Conservation (phyloP, 768 basidiomycete genomes). For the Clavaria fumosa region DNA sequence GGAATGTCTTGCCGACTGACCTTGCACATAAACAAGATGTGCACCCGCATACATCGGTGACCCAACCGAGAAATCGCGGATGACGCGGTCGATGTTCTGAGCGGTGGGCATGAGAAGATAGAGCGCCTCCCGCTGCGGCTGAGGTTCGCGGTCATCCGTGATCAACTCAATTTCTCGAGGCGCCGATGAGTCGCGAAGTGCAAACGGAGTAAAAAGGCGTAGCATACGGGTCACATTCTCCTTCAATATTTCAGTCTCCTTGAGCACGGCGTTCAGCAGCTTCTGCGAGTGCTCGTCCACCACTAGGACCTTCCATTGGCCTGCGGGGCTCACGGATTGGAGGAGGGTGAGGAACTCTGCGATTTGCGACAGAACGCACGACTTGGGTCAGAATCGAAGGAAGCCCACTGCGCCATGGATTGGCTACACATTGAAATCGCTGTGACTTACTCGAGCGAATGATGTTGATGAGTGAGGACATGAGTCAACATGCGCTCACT, state of each 20-base stretch:
- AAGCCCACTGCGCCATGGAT: too few species aligned
- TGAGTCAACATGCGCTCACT: too few species aligned
- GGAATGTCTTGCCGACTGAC: conserved; percentile 25
- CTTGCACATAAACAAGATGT: conserved; percentile 89
- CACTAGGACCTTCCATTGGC: conserved; percentile 94
- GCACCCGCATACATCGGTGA: conserved; percentile 66
- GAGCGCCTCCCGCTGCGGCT: conserved; percentile 77
- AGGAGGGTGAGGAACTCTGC: conserved; percentile 80
- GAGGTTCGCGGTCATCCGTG: conserved; percentile 65
- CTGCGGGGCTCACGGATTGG: conserved; percentile 71
- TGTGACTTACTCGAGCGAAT: too few species aligned
- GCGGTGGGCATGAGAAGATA: conserved; percentile 92
- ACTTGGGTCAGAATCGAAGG: too few species aligned
- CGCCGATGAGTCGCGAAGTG: conserved; percentile 8
- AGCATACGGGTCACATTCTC: conserved; percentile 90
- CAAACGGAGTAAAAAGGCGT: conserved; percentile 5
- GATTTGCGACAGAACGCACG: background rate
- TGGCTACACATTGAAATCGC: too few species aligned
- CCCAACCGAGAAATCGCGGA: conserved; percentile 56
- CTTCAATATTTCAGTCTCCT: conserved; percentile 86
- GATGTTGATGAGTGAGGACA: too few species aligned
- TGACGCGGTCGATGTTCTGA: conserved; percentile 84
- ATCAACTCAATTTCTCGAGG: conserved; percentile 80
- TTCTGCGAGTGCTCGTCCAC: conserved; percentile 87
- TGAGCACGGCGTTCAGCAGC: conserved; percentile 71